phyloP scores from a whole-genome alignment of 2,329 filamentous ascomycete species.

The Fusarium succisae region DNA sequence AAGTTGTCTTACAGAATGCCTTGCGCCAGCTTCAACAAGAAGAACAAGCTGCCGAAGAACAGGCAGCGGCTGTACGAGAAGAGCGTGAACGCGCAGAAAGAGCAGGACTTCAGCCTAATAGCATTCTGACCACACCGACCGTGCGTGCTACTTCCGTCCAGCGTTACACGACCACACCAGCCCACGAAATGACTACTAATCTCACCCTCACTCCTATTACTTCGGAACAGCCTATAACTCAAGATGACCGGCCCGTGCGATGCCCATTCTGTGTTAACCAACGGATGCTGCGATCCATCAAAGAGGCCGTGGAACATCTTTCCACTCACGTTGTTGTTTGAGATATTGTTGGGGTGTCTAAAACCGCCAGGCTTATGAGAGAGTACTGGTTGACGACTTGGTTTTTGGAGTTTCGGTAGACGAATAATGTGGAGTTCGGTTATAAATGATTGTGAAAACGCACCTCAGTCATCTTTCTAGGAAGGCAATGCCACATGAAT shows the following conservation, averaged over 20 bases:
- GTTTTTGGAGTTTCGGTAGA: slow-evolving; percentile 26
- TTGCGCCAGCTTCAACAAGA: slow-evolving; percentile 67
- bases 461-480: slow-evolving; percentile 1
- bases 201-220: slow-evolving; percentile 66
- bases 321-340: slow-evolving; percentile 67
- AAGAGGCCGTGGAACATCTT: slow-evolving; percentile 70
- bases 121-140: slow-evolving; percentile 48
- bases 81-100: slow-evolving; percentile 61
- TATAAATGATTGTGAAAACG: not conserved
- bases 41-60: slow-evolving; percentile 67
- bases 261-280: slow-evolving; percentile 71
- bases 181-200: slow-evolving; percentile 51
- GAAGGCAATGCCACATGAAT: not conserved
- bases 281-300: slow-evolving; percentile 67
- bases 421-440: slow-evolving; percentile 18
- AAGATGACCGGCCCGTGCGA: slow-evolving; percentile 60
- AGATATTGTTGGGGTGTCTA: not conserved
- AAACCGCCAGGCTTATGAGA: not conserved
- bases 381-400: not conserved
- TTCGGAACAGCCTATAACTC: slow-evolving; percentile 57
- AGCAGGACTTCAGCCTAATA: slow-evolving; percentile 41
- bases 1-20: slow-evolving; percentile 67
- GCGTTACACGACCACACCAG: slow-evolving; percentile 47
- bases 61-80: slow-evolving; percentile 63
- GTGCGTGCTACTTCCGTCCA: slow-evolving; percentile 45